These are phyloP conservation scores for Colletotrichum tanaceti DNA, from an alignment of 2,329 filamentous ascomycete genomes.

Conservation along the genomic window DNA sequence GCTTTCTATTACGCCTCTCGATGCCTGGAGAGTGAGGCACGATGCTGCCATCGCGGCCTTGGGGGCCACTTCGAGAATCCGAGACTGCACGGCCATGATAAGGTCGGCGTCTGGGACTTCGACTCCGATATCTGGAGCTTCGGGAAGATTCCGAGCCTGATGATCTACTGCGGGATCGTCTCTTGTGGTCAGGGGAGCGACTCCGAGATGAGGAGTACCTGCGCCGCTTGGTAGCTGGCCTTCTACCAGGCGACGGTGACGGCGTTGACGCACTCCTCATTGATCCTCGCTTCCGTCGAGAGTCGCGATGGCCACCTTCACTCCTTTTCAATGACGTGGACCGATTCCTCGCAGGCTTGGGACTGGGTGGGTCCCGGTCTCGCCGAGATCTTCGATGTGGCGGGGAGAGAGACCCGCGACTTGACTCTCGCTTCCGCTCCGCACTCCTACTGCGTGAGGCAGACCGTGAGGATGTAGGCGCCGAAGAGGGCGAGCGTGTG, in stretches of 20 bases:
- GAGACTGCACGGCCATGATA: slow-evolving; percentile 35
- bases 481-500: slow-evolving; percentile 50
- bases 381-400: slow-evolving; percentile 51
- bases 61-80: not conserved
- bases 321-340: slow-evolving; percentile 52
- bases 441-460: slow-evolving; percentile 49
- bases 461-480: slow-evolving; percentile 47
- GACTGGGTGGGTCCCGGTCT: slow-evolving; percentile 46
- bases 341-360: slow-evolving; percentile 52
- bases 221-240: slow-evolving; percentile 61
- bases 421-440: slow-evolving; percentile 47
- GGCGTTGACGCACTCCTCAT: slow-evolving; percentile 46
- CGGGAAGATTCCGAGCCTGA: slow-evolving; percentile 55
- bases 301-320: slow-evolving; percentile 42
- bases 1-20: not conserved
- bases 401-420: slow-evolving; percentile 49
- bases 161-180: slow-evolving; percentile 49
- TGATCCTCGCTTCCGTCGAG: slow-evolving; percentile 43
- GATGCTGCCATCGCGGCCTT: slow-evolving; percentile 7
- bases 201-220: slow-evolving; percentile 62
- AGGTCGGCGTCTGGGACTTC: slow-evolving; percentile 47
- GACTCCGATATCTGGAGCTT: slow-evolving; percentile 54
- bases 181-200: slow-evolving; percentile 55
- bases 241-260: slow-evolving; percentile 52
- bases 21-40: slow-evolving; percentile 1